Evolutionary conservation across 495 filamentous ascomycete species (phyloP), one percentile per base, ranked within the genome.

Genomic region (Podospora pseudoanserina): DNA sequence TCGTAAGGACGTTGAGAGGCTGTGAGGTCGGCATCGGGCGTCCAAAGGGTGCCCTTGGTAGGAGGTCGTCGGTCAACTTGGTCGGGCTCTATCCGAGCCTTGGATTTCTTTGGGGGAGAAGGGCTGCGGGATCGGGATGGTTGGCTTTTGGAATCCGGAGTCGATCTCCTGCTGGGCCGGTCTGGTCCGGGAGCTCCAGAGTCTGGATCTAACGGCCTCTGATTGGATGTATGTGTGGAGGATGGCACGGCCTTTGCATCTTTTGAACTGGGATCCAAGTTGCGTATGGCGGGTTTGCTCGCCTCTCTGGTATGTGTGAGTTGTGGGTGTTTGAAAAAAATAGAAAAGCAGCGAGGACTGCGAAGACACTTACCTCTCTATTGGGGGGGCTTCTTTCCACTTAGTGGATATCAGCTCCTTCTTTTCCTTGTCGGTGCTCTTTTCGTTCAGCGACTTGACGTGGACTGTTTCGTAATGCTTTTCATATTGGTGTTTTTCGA

Each of bases 1-100:
- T 71, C 70, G 27, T 71, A 70, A 0, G 73, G 60, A 11, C 68
- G 65, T 0, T 71, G 68, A 5, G 78, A 67, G 27, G 67, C 18
- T 4, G 71, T 58, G 4, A 70, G 13, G 28, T 65, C 72, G 28
- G 78, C 73, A 4, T 78, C 73, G 1, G 79, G 78, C 28, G 67
- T 68, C 78, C 78, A 82, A 2, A 82, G 71, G 49, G 68, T 78
- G 34, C 79, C 79, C 9, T 73, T 68, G 9, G 74, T 73, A 2
- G 71, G 72, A 1, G 77, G 65, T 5, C 78, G 71, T 53, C 73
- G 68, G 55, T 67, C 60, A 39, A 77, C 70, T 53, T 73, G 68
- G 55, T 67, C 60, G 32, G 78, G 81, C 26, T 82, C 79, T 74
- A 34, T 73, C 71, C 66, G 39, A 20, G 65, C 64, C 64, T 75